These are phyloP conservation scores for Hypomyces rosellus DNA, from an alignment of 2,329 filamentous ascomycete genomes.

Conservation along the genomic window DNA sequence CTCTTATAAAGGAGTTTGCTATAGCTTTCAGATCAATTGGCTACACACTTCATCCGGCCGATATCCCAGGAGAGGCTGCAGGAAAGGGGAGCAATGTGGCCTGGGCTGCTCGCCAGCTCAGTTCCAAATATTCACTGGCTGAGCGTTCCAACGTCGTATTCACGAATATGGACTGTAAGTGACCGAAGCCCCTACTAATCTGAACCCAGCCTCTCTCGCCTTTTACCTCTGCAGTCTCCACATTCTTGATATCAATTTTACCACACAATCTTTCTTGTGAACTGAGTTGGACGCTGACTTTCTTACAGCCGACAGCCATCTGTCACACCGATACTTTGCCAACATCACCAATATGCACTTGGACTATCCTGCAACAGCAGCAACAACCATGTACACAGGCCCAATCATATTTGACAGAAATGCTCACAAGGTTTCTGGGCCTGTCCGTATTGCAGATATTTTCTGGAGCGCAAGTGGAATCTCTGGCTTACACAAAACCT, in stretches of 20 bases:
- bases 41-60: conserved; percentile 60
- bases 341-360: conserved; percentile 59
- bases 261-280: conserved; percentile 12
- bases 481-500: conserved; percentile 59
- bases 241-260: neutral
- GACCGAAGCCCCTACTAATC: neutral
- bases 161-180: conserved; percentile 67
- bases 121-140: conserved; percentile 50
- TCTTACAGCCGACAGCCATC: conserved; percentile 58
- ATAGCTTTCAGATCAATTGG: conserved; percentile 61
- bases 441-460: conserved; percentile 66
- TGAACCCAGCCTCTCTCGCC: neutral
- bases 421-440: conserved; percentile 58
- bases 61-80: conserved; percentile 60
- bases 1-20: conserved; percentile 55
- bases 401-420: conserved; percentile 72
- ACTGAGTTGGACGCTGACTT: no score
- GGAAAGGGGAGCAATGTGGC: conserved; percentile 70
- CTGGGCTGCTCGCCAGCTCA: conserved; percentile 62
- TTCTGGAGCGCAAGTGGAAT: conserved; percentile 66
- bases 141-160: conserved; percentile 57
- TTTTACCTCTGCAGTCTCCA: neutral
- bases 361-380: conserved; percentile 51
- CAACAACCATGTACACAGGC: conserved; percentile 59
- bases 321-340: conserved; percentile 61